These are phyloP conservation scores for Pisolithus albus DNA, from an alignment of 768 basidiomycete genomes.

Conservation along the genomic window DNA sequence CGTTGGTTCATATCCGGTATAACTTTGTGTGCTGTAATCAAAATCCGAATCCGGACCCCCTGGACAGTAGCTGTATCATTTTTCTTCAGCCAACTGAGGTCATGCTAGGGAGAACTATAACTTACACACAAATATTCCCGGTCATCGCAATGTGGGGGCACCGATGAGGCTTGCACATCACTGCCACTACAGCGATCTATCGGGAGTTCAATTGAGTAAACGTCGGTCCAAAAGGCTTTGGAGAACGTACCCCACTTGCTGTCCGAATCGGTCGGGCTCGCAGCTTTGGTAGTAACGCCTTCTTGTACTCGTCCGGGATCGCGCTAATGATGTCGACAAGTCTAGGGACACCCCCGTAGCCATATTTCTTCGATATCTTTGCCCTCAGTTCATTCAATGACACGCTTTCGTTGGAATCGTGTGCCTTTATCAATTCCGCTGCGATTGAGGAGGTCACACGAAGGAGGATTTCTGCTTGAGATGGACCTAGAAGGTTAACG, in stretches of 20 bases:
- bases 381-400: constrained; percentile 85
- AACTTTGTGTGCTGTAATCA: constrained; percentile 97
- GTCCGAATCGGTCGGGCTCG: constrained; percentile 93
- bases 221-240: neutral
- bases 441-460: constrained; percentile 94
- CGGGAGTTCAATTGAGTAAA: neutral
- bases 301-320: constrained; percentile 96
- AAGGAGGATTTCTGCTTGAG: constrained; percentile 85
- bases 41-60: constrained; percentile 99
- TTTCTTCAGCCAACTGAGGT: constrained; percentile 1
- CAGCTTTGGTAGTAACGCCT: constrained; percentile 80
- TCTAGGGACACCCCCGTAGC: constrained; percentile 79
- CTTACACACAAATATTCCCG: constrained; percentile 97
- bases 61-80: constrained; percentile 73
- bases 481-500: constrained; percentile 47
- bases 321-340: constrained; percentile 98
- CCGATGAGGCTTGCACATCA: constrained; percentile 99
- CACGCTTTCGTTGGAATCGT: constrained; percentile 69
- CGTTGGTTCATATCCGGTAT: constrained; percentile 93
- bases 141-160: constrained; percentile 99
- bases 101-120: constrained; percentile 2
- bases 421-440: constrained; percentile 83
- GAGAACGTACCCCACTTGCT: constrained; percentile 77
- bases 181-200: constrained; percentile 96
- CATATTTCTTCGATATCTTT: constrained; percentile 85